Evolutionary conservation across 2,329 filamentous ascomycete genomes (phyloP).

Genomic region (Helicocarpus griseus): DNA sequence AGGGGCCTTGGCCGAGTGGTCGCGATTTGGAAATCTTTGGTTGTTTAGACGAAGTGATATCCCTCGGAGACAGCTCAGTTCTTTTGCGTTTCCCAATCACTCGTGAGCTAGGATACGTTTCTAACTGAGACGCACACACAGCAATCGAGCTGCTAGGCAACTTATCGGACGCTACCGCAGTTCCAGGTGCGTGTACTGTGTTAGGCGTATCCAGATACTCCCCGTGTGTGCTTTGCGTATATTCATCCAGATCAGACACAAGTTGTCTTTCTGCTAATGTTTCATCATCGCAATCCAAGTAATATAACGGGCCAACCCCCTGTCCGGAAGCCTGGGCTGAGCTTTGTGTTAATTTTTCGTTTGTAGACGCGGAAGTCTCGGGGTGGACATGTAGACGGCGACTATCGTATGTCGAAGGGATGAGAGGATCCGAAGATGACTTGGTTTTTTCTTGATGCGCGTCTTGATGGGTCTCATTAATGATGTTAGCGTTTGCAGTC

Average conservation of each 20-base stretch:
- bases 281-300: conserved; percentile 1
- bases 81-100: not conserved
- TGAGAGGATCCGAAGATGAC: conserved; percentile 4
- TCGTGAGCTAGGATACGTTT: not conserved
- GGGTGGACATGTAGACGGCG: not conserved
- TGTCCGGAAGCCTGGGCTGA: not conserved
- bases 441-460: not conserved
- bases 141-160: not conserved
- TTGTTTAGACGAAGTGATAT: not conserved
- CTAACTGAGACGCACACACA: not conserved
- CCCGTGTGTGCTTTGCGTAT: not conserved
- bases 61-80: not conserved
- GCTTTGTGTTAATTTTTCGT: not conserved
- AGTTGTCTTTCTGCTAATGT: conserved; percentile 4
- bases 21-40: not conserved
- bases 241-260: conserved; percentile 7
- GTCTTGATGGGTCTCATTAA: not conserved
- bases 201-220: not conserved
- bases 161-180: not conserved
- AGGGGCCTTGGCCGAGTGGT: not conserved
- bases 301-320: not conserved
- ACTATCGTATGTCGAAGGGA: conserved; percentile 10
- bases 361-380: not conserved
- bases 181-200: not conserved
- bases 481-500: not conserved